Base-by-base conservation (phyloP, 1,284 basidiomycete species). In the Boletus semigastroideus region DNA sequence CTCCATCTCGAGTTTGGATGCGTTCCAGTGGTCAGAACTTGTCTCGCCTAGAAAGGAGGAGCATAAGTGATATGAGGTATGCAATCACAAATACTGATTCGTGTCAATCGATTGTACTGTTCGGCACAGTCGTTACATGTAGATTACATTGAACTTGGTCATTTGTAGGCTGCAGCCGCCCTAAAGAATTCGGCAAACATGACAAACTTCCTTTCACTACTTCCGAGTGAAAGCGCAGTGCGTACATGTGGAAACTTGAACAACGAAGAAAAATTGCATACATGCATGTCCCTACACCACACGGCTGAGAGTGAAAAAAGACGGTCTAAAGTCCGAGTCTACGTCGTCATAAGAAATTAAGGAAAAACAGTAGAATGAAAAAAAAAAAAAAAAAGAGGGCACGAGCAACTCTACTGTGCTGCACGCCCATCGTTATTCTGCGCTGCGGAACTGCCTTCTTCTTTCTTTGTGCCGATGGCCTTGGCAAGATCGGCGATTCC, bases 31-130 rank as follows among this genome's bases (percentile, higher is more conserved):
- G 65, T 65, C 66, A 14, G 64, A 69, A 47, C 60, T 68, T 3
- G 64, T 66, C 44, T 59, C 66, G 3, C 65, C 64, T 14, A 59
- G 64, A 38, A 69, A 68, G 53, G 65, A 68, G 48, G 62, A 68
- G 27, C 38, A 67, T 33, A 49, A 13, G 30, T 60, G 48, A 64
- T 46, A 7, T 25, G 31, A 1, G 10, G 25, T 41, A n/a, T 50
- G 19, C 36, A 17, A 37, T 16, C 13, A 13, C n/a, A 14, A 17
- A n/a, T n/a, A n/a, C n/a, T n/a, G 39, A 44, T 22, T 44, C 51
- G 90, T 87, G 68, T 92, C 39, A 38, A 55, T 47, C 36, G 22
- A 46, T 27, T 51, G 51, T 60, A 51, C 38, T 45, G 12, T 54
- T 34, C 25, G 25, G 22, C 25, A 25, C n/a, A n/a, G n/a, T n/a